A percentile compares a stretch with the other conserved stretches of the same genome.
Evolutionary conservation across 2,329 filamentous ascomycete genomes (phyloP).

Genomic region (Diaporthe capsici): DNA sequence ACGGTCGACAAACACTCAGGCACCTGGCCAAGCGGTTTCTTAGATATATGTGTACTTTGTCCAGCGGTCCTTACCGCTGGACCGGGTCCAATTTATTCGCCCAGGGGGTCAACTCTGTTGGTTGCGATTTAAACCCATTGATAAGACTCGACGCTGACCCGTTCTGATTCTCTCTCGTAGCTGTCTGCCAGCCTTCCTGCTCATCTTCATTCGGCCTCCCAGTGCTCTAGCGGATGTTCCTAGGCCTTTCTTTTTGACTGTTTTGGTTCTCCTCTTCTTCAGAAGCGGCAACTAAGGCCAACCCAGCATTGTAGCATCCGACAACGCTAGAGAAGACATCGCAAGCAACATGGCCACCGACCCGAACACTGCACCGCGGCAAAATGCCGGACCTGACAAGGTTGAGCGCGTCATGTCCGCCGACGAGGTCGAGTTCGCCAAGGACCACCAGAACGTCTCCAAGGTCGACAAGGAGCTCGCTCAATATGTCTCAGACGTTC

Average conservation of each 20-base stretch:
- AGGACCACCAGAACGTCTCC: conserved; percentile 63
- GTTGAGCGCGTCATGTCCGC: conserved; percentile 40
- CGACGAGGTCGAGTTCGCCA: conserved; percentile 51
- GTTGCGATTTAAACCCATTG: conserved; percentile 1
- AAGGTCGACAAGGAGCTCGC: conserved; percentile 78
- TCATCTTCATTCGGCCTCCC: background rate
- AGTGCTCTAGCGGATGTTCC: background rate
- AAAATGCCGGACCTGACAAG: conserved; percentile 27
- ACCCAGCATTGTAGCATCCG: conserved; percentile 9
- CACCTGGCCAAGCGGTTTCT: conserved; percentile 5
- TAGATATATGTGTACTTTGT: conserved; percentile 22
- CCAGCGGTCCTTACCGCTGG: conserved; percentile 4
- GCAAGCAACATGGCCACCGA: conserved; percentile 7
- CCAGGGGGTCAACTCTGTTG: conserved; percentile 10
- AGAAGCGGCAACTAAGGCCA: background rate
- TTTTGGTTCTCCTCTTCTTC: background rate
- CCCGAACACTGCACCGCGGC: conserved; percentile 1
- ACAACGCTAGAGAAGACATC: conserved; percentile 6
- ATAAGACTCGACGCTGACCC: conserved; percentile 15
- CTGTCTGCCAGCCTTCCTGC: conserved; percentile 10
- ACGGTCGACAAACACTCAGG: conserved; percentile 14
- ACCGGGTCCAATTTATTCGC: conserved; percentile 18
- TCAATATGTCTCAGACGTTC: conserved; percentile 72
- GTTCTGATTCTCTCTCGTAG: background rate
- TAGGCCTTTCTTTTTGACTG: background rate